Conservation (phyloP, 2,329 filamentous ascomycete genomes). For the Cucurbitaria berberidis region DNA sequence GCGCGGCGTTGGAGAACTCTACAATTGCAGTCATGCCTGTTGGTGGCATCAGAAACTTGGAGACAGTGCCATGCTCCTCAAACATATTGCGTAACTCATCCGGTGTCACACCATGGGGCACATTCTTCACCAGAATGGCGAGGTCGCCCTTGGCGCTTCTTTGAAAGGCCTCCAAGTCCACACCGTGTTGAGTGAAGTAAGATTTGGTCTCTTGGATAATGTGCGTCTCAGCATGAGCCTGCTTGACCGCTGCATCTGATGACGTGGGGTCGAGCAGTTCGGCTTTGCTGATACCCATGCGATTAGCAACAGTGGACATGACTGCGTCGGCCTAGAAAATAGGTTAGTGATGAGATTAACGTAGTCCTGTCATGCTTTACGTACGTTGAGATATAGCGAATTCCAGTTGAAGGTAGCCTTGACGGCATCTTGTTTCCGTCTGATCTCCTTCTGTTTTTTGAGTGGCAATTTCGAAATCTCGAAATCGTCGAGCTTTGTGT, state of each 20-base stretch:
- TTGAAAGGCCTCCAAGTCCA: conserved; percentile 92
- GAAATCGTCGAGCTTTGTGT: conserved; percentile 83
- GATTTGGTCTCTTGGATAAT: conserved; percentile 95
- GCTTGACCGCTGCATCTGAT: conserved; percentile 91
- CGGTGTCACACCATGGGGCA: conserved; percentile 79
- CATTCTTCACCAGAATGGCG: conserved; percentile 92
- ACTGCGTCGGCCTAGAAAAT: conserved; percentile 73
- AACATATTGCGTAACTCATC: conserved; percentile 83
- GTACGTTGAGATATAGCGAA: conserved; percentile 96
- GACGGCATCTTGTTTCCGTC: conserved; percentile 79
- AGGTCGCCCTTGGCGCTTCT: conserved; percentile 82
- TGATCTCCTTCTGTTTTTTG: conserved; percentile 92
- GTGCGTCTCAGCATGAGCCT: conserved; percentile 94
- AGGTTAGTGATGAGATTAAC: neutral
- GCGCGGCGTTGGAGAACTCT: conserved; percentile 78
- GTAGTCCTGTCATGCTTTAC: neutral
- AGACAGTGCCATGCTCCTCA: conserved; percentile 82
- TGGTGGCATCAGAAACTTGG: conserved; percentile 87
- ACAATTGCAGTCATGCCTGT: conserved; percentile 93
- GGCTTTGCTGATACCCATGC: conserved; percentile 87
- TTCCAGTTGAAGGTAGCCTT: conserved; percentile 94
- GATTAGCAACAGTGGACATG: conserved; percentile 84
- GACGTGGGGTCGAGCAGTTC: conserved; percentile 95
- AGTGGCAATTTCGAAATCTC: conserved; percentile 88
- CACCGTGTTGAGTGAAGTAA: conserved; percentile 85